These are phyloP conservation scores for Arabidopsis lyrata DNA, from an alignment of 441 rosid genomes.

Conservation along the genomic window DNA sequence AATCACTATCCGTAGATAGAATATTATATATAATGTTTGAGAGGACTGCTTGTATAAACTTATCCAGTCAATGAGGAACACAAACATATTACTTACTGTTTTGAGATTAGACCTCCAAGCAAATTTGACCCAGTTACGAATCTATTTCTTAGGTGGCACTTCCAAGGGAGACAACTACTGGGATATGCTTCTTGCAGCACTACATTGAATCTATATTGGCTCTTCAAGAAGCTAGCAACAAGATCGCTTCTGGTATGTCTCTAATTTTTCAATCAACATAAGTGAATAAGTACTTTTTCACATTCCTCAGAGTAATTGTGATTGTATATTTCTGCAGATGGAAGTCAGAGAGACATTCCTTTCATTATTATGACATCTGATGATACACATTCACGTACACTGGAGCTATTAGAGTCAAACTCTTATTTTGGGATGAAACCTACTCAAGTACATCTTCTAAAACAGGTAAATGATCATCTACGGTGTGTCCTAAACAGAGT, in stretches of 20 bases:
- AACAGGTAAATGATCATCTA: slow-evolving; percentile 68
- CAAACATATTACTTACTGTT: slow-evolving; percentile 12
- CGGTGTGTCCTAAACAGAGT: background rate
- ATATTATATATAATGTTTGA: background rate
- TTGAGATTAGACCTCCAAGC: slow-evolving; percentile 24
- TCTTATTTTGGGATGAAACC: slow-evolving; percentile 94
- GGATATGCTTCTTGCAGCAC: slow-evolving; percentile 82
- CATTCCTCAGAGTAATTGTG: background rate
- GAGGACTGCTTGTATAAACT: background rate
- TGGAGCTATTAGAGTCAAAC: slow-evolving; percentile 73
- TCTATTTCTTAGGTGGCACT: slow-evolving; percentile 77
- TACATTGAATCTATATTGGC: slow-evolving; percentile 87
- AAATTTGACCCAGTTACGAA: slow-evolving; percentile 13
- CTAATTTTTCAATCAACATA: background rate
- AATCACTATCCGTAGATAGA: background rate
- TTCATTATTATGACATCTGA: slow-evolving; percentile 97
- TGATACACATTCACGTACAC: slow-evolving; percentile 85
- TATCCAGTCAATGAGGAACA: too few species aligned
- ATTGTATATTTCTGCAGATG: slow-evolving; percentile 52
- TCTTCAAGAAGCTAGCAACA: slow-evolving; percentile 85
- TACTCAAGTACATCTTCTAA: slow-evolving; percentile 83
- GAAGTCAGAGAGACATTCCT: slow-evolving; percentile 69
- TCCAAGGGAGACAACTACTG: slow-evolving; percentile 88
- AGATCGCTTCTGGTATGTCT: slow-evolving; percentile 67
- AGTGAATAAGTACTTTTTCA: background rate